Evolutionary conservation across 2,329 filamentous ascomycete species (phyloP), one percentile per base, ranked within the genome.

Genomic region (Chrysosporium queenslandicum): DNA sequence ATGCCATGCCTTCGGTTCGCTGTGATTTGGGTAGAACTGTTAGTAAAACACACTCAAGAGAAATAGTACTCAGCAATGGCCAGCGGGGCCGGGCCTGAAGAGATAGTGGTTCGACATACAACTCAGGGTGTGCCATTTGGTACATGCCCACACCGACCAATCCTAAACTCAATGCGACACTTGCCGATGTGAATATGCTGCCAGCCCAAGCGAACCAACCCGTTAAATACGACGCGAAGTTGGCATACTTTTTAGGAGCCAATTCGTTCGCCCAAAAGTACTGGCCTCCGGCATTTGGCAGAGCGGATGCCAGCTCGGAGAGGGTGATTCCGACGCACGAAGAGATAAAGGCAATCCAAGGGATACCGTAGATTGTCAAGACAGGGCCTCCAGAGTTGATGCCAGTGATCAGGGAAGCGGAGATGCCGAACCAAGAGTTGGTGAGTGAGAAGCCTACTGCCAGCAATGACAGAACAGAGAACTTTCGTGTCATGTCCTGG

Each of bases 151-250:
- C 71, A 36, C 71, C 58, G 2, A 71, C 75, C 57, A 68, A 69
- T 3, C 70, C 75, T 48, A 77, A 63, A 45, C 71, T 71, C 43
- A 78, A 60, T 2, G 74, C 72, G 16, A 77, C 74, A 63, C 73
- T 76, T 16, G 77, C 75, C 57, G 67, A 74, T 6, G 75, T 77
- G 56, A 78, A 79, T 50, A 79, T 71, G 20, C 71, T 69, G 14
- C 75, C 76, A n/a, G 74, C 73, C 69, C 75, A 79, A 1, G 74
- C 74, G 53, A 78, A 70, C 68, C 72, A 77, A 9, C 74, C 74
- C 1, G 72, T 75, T 46, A 74, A 50, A 52, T 76, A 77, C 11
- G 70, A 72, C 4, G 69, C 66, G 50, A 75, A 67, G 25, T 71
- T 71, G 1, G 71, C 67, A 53, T 68, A 75, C 53, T 63, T 69